phyloP scores from a whole-genome alignment of 352 stramenopile species.

The Blastocystis sp. region DNA sequence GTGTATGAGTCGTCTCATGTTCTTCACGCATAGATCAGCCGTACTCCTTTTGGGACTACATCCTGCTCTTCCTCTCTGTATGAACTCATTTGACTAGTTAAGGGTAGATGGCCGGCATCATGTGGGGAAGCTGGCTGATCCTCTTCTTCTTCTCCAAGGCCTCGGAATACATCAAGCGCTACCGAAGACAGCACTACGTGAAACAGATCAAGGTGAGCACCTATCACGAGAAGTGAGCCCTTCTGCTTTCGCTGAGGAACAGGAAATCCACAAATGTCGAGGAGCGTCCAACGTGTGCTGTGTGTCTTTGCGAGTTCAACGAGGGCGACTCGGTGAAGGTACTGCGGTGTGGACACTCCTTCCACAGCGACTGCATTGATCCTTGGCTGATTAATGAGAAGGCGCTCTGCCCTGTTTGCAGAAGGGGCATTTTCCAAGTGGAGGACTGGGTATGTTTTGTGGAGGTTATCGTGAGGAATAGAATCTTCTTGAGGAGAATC shows the following conservation, averaged over 20 bases:
- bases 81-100: not conserved
- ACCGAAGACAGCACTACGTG: slow-evolving; percentile 24
- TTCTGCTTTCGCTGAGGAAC: not conserved
- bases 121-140: slow-evolving; percentile 22
- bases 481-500: slow-evolving; percentile 52
- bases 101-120: not conserved
- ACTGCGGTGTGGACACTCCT: slow-evolving; percentile 89
- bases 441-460: slow-evolving; percentile 40
- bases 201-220: slow-evolving; percentile 30
- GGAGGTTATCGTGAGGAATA: not conserved
- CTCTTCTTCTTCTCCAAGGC: slow-evolving; percentile 1
- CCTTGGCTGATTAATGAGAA: slow-evolving; percentile 89
- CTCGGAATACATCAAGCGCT: slow-evolving; percentile 9
- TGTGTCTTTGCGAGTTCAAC: slow-evolving; percentile 89
- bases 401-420: slow-evolving; percentile 88
- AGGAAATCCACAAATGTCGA: slow-evolving; percentile 50
- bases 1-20: not conserved
- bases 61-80: slow-evolving; percentile 33
- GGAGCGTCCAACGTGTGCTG: slow-evolving; percentile 82
- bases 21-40: not conserved
- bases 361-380: slow-evolving; percentile 89
- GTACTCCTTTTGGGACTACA: not conserved
- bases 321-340: slow-evolving; percentile 81
- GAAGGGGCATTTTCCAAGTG: slow-evolving; percentile 83
- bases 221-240: slow-evolving; percentile 6